These are phyloP conservation scores for Dioscorea alata DNA, from an alignment of 106 monocot species.

Conservation along the genomic window DNA sequence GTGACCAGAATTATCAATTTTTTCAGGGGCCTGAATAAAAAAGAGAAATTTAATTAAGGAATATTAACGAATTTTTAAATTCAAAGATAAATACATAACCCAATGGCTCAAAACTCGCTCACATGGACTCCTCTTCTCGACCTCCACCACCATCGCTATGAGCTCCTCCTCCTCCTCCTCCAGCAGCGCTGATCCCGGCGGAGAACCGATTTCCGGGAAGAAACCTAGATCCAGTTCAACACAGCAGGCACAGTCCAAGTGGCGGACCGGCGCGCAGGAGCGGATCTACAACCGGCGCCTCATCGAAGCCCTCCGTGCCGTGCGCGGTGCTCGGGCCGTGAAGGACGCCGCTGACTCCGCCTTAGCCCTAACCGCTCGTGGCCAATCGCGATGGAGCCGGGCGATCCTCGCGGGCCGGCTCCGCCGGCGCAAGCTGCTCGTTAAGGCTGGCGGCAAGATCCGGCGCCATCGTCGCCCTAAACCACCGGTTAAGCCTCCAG, in stretches of 20 bases:
- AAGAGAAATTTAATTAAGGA: too few relatives aligned
- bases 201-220: too few relatives aligned
- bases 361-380: constrained; percentile 18
- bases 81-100: too few relatives aligned
- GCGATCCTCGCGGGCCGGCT: constrained; percentile 14
- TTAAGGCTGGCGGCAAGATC: not conserved
- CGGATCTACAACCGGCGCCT: constrained; percentile 20
- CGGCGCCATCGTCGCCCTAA: not conserved
- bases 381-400: constrained; percentile 28
- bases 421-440: not conserved
- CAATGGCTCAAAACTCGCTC: too few relatives aligned
- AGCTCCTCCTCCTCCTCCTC: too few relatives aligned
- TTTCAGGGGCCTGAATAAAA: too few relatives aligned
- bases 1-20: too few relatives aligned
- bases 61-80: too few relatives aligned
- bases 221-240: too few relatives aligned
- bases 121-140: too few relatives aligned
- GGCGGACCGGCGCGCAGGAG: constrained; percentile 19
- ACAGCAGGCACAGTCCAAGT: not conserved
- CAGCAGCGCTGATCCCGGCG: too few relatives aligned
- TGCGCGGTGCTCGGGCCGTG: constrained; percentile 13
- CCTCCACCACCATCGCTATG: too few relatives aligned
- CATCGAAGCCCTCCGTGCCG: constrained; percentile 19
- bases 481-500: not conserved
- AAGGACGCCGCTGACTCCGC: constrained; percentile 21